phyloP scores from a whole-genome alignment of 768 basidiomycete genomes.

The Amanita fuliginea region DNA sequence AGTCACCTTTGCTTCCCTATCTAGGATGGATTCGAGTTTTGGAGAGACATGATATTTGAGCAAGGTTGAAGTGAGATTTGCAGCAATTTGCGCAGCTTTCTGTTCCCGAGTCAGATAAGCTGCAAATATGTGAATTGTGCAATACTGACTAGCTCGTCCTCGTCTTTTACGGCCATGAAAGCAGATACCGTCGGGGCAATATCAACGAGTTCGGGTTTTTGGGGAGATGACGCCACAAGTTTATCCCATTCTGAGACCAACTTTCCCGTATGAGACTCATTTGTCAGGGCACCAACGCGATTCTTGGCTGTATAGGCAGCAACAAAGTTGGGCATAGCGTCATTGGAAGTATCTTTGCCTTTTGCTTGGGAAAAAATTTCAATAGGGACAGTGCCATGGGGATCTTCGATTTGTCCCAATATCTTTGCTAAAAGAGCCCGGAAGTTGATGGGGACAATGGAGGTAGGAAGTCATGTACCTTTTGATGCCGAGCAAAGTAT shows the following conservation, averaged over 20 bases:
- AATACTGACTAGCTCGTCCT: constrained; percentile 72
- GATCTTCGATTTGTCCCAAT: constrained; percentile 62
- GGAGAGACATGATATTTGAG: constrained; percentile 78
- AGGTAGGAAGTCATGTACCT: constrained; percentile 33
- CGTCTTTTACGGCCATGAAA: constrained; percentile 81
- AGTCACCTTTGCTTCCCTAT: constrained; percentile 82
- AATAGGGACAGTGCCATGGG: constrained; percentile 46
- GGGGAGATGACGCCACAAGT: constrained; percentile 38
- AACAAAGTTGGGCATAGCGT: constrained; percentile 62
- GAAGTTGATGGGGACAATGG: constrained; percentile 3
- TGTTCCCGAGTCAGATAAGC: constrained; percentile 18
- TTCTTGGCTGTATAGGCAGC: constrained; percentile 47
- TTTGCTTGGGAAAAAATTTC: constrained; percentile 74
- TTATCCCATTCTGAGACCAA: constrained; percentile 80
- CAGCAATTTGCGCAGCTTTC: constrained; percentile 71
- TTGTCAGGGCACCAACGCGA: constrained; percentile 65
- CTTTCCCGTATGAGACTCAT: constrained; percentile 82
- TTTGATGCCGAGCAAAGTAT: constrained; percentile 86
- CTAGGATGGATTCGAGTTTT: constrained; percentile 84
- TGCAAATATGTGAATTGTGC: constrained; percentile 6
- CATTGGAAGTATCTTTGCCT: constrained; percentile 65
- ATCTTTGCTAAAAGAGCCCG: constrained; percentile 55
- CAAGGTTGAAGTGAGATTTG: constrained; percentile 74
- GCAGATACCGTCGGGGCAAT: constrained; percentile 66
- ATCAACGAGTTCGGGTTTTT: constrained; percentile 69